These are phyloP conservation scores for Comarum palustre DNA, from an alignment of 306 rosid genomes.

Conservation along the genomic window DNA sequence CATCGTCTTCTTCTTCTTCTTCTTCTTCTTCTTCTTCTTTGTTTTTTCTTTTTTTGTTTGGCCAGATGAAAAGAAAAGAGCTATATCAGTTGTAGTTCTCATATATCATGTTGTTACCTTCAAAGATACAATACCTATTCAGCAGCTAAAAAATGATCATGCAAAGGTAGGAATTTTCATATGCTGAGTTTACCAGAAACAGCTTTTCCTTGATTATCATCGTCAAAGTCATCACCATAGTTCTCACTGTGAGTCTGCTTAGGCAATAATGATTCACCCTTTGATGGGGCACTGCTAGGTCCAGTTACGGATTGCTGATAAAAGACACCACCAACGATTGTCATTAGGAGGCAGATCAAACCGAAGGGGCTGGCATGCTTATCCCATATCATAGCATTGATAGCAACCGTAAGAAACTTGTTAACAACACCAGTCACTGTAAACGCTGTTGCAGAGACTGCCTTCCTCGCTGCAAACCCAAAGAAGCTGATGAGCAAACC, in stretches of 20 bases:
- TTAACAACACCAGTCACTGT: conserved; percentile 96
- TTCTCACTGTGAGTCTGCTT: conserved; percentile 43
- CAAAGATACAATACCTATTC: conserved; percentile 30
- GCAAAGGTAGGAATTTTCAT: conserved; percentile 32
- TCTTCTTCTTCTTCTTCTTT: too few species aligned
- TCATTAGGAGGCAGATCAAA: conserved; percentile 75
- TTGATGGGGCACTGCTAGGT: conserved; percentile 35
- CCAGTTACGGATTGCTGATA: conserved; percentile 86
- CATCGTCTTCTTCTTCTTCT: too few species aligned
- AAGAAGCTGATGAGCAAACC: conserved; percentile 93
- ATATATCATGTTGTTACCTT: conserved; percentile 28
- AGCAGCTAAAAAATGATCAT: neutral
- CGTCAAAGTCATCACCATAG: conserved; percentile 38
- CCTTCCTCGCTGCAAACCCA: conserved; percentile 91
- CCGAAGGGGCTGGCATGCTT: conserved; percentile 92
- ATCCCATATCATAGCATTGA: conserved; percentile 87
- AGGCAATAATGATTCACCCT: conserved; percentile 38
- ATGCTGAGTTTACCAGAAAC: conserved; percentile 47
- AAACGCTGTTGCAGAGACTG: conserved; percentile 87
- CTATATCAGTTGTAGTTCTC: neutral
- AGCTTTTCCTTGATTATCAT: conserved; percentile 46
- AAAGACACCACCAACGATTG: conserved; percentile 79
- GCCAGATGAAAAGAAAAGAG: too few species aligned
- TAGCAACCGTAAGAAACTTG: conserved; percentile 86
- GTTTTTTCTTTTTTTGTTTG: too few species aligned